Conservation (phyloP, 2,329 filamentous ascomycete species). For the Aspergillus costaricaensis region DNA sequence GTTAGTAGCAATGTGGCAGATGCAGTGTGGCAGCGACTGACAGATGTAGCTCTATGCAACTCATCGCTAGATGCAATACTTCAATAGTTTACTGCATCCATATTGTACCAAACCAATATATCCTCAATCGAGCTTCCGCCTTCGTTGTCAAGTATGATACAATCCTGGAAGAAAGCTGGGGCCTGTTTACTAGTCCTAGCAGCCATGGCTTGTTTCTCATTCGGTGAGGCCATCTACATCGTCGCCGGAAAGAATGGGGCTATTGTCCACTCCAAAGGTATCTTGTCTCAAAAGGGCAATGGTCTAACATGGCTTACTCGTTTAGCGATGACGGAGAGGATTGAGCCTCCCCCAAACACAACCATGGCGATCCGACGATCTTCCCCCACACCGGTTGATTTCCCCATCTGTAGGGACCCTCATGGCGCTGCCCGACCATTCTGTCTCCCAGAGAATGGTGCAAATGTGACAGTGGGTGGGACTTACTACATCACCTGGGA, state of each 20-base stretch:
- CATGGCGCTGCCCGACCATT: conserved; percentile 31
- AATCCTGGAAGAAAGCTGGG: neutral
- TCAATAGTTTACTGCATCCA: neutral
- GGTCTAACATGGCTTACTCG: neutral
- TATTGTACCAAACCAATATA: neutral
- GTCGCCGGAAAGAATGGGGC: neutral
- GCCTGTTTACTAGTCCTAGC: neutral
- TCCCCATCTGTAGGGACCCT: conserved; percentile 34
- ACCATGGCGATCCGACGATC: conserved; percentile 2
- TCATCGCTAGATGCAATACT: neutral
- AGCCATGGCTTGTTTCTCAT: neutral
- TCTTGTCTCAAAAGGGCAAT: no score
- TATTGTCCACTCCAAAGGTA: neutral
- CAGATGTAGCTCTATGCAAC: neutral
- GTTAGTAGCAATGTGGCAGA: neutral
- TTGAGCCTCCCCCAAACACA: conserved; percentile 9
- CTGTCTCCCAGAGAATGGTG: conserved; percentile 38
- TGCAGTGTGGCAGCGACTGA: neutral
- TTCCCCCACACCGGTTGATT: conserved; percentile 23
- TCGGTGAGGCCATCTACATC: neutral
- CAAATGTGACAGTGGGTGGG: conserved; percentile 38
- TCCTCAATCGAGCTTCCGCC: neutral
- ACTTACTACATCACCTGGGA: conserved; percentile 46
- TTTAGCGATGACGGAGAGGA: neutral
- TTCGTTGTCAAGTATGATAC: neutral